Evolutionary conservation across 768 basidiomycete genomes (phyloP).

Genomic region (Hygrophorus pudorinus): DNA sequence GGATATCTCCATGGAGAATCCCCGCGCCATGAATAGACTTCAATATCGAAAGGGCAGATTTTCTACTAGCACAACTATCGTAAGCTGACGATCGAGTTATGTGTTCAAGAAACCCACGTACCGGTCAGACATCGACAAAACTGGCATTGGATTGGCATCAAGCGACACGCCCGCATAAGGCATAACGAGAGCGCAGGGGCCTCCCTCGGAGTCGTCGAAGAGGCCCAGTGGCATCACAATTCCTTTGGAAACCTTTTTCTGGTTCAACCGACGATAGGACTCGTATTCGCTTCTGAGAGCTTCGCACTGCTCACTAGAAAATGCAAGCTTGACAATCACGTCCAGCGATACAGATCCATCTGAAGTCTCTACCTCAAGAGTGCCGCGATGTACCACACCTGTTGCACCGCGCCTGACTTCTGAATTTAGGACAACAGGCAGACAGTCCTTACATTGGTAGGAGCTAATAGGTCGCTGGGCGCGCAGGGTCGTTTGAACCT

Average conservation of each 20-base stretch:
- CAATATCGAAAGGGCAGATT: too few relatives aligned
- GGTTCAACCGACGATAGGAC: constrained; percentile 9
- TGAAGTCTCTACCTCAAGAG: constrained; percentile 9
- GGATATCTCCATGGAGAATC: too few relatives aligned
- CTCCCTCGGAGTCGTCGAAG: constrained; percentile 13
- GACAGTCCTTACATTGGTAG: too few relatives aligned
- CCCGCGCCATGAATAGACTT: too few relatives aligned
- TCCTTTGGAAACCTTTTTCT: constrained; percentile 11
- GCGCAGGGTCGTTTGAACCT: too few relatives aligned
- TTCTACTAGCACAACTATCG: too few relatives aligned
- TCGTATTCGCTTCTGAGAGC: constrained; percentile 12
- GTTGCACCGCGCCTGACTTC: too few relatives aligned
- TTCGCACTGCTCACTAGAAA: too few relatives aligned
- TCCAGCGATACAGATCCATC: constrained; percentile 9
- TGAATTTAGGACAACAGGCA: too few relatives aligned
- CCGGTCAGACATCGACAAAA: constrained; percentile 9
- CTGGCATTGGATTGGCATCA: neutral
- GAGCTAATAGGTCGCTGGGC: too few relatives aligned
- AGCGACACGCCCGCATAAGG: constrained; percentile 11
- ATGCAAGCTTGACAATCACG: constrained; percentile 12
- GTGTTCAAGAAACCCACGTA: constrained; percentile 10
- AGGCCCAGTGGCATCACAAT: constrained; percentile 11
- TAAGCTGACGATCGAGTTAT: constrained; percentile 3
- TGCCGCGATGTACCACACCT: constrained; percentile 12
- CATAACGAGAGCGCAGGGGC: constrained; percentile 12